Conservation (phyloP, 495 filamentous ascomycete species). For the Alectoria sarmentosa region DNA sequence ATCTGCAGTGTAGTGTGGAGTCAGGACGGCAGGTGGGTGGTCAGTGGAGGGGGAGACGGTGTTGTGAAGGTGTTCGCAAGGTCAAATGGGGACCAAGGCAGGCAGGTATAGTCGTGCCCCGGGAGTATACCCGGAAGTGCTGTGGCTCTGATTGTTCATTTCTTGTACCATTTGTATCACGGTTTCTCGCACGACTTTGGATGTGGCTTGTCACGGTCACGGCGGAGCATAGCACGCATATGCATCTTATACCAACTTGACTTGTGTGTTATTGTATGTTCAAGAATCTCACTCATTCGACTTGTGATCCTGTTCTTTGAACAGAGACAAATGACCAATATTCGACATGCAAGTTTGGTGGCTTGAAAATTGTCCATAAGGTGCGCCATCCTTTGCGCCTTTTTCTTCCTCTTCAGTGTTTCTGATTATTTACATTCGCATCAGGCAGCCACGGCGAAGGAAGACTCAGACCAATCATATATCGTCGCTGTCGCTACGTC, state of each 20-base stretch:
- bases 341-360: neutral
- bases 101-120: neutral
- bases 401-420: neutral
- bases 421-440: no score
- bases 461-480: no score
- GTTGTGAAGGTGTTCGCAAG: slow-evolving; percentile 91
- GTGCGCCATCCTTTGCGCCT: neutral
- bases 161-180: neutral
- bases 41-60: slow-evolving; percentile 92
- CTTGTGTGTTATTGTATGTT: neutral
- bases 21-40: slow-evolving; percentile 87
- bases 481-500: no score
- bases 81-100: slow-evolving; percentile 29
- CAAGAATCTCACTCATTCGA: neutral
- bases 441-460: no score
- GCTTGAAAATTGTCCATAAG: no score
- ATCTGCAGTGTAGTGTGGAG: slow-evolving; percentile 92
- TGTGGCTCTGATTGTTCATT: neutral
- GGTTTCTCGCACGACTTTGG: neutral
- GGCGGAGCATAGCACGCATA: neutral
- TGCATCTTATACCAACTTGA: neutral
- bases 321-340: neutral
- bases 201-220: neutral
- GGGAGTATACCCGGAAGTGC: neutral
- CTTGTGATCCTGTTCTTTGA: neutral